These are phyloP conservation scores for Aspergillus diversus DNA, from an alignment of 495 filamentous ascomycete genomes.

Conservation along the genomic window DNA sequence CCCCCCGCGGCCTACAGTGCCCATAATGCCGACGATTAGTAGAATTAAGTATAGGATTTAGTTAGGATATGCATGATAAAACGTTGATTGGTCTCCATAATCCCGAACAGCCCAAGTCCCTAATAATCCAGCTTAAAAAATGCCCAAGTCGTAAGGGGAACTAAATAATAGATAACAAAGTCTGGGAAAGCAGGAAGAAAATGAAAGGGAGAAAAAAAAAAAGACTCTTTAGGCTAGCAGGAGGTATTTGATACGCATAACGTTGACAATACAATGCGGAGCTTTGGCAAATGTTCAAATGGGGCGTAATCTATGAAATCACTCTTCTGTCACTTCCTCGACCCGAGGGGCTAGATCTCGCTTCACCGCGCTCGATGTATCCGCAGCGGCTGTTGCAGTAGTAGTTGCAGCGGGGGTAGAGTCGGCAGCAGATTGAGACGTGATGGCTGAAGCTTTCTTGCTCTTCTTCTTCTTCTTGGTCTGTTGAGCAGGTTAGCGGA, in stretches of 20 bases:
- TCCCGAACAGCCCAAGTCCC: conserved; percentile 6
- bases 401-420: conserved; percentile 60
- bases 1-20: too few species aligned
- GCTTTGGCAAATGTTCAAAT: not conserved
- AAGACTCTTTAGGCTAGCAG: not conserved
- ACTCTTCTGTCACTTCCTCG: conserved; percentile 66
- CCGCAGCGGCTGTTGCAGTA: conserved; percentile 57
- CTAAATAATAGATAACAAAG: not conserved
- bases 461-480: conserved; percentile 62
- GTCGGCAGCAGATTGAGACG: conserved; percentile 32
- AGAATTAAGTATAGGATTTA: not conserved
- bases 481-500: conserved; percentile 21
- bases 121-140: conserved; percentile 1
- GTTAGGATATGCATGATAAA: not conserved
- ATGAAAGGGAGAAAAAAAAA: not conserved
- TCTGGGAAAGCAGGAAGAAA: not conserved
- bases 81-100: not conserved
- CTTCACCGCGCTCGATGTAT: conserved; percentile 49
- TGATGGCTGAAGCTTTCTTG: conserved; percentile 57
- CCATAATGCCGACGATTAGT: too few species aligned
- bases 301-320: conserved; percentile 26
- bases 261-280: not conserved
- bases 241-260: conserved; percentile 2
- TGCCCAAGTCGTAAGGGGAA: not conserved
- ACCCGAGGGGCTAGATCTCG: conserved; percentile 63